Base-by-base conservation (phyloP, 345 rosid species). In the Populus alba region DNA sequence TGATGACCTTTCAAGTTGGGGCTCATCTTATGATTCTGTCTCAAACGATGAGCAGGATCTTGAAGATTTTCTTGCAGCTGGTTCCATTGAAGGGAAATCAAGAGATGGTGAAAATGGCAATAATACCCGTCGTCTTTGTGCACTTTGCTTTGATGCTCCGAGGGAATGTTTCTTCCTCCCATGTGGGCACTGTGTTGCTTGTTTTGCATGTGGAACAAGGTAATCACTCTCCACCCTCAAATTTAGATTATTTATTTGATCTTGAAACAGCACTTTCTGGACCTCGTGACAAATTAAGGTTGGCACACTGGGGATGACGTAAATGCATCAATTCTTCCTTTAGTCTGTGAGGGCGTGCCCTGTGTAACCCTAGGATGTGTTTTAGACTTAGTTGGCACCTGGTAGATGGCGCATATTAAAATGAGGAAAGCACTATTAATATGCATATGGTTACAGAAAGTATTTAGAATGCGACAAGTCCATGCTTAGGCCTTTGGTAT, bases 151-250 rank as follows among this genome's bases (percentile, higher is more conserved):
- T 79, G 99, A 97, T 85, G 99, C 97, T 71, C 97, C 97, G 10
- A 92, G 99, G 83, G 98, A 91, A 81, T 94, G 99, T 86, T 97
- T 94, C 85, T 96, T 97, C 86, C 98, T 97, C 87, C 97, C 97
- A 20, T 97, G 99, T 77, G 99, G 99, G 55, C 98, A 94, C 80
- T 97, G 97, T 72, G 90, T 94, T 33, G 89, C 99, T 79, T 97
- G 97, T 83, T 94, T 87, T 81, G 94, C 81, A 9, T 97, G 99
- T 68, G 98, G 98, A 82, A 87, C 93, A 65, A 90, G 98, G 99
- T 94, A 92, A 77, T 20, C 45, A 38, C 73, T 47, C 29, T 55
- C 67, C 43, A 73, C 31, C 31, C 51, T 45, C 49, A 41, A 63
- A 65, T 63, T 67, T 65, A 13, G 31, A 51, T 76, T 38, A 70